Conservation (phyloP, 345 rosid species). For the Eutrema heterophyllum region DNA sequence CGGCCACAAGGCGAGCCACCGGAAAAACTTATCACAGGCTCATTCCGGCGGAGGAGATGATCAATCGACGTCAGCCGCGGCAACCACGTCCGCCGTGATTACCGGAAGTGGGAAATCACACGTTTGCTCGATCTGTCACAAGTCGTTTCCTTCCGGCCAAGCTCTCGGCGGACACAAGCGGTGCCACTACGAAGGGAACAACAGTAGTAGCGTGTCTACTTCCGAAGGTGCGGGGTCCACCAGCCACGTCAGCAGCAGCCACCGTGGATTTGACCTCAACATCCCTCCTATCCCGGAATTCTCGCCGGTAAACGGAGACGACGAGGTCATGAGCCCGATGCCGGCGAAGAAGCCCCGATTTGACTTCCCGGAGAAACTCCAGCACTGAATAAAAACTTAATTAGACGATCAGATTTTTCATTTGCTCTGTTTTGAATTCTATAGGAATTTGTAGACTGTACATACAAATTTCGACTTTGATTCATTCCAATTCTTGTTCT, state of each 20-base stretch:
- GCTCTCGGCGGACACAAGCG: slow-evolving; percentile 79
- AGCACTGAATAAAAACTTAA: not conserved
- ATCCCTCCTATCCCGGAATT: slow-evolving; percentile 65
- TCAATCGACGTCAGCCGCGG: slow-evolving; percentile 15
- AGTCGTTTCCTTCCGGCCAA: slow-evolving; percentile 63
- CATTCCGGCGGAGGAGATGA: slow-evolving; percentile 25
- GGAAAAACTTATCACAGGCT: slow-evolving; percentile 29
- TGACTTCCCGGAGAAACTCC: slow-evolving; percentile 17
- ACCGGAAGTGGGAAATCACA: slow-evolving; percentile 36
- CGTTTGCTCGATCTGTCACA: slow-evolving; percentile 56
- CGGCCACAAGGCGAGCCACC: slow-evolving; percentile 53
- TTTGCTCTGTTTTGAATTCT: not conserved
- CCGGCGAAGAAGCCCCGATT: slow-evolving; percentile 45
- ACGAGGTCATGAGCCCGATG: slow-evolving; percentile 53
- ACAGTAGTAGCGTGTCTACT: slow-evolving; percentile 33
- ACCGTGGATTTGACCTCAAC: slow-evolving; percentile 61
- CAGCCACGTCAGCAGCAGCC: slow-evolving; percentile 46
- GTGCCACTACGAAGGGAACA: slow-evolving; percentile 57
- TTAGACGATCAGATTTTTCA: slow-evolving; percentile 3
- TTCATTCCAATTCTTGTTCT: slow-evolving; percentile 4
- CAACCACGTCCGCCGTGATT: not conserved
- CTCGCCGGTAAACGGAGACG: slow-evolving; percentile 33
- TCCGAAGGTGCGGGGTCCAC: slow-evolving; percentile 61
- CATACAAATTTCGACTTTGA: slow-evolving; percentile 19
- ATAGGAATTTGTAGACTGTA: slow-evolving; percentile 31